Conservation (phyloP, 2,329 filamentous ascomycete genomes). For the Plenodomus lindquistii region DNA sequence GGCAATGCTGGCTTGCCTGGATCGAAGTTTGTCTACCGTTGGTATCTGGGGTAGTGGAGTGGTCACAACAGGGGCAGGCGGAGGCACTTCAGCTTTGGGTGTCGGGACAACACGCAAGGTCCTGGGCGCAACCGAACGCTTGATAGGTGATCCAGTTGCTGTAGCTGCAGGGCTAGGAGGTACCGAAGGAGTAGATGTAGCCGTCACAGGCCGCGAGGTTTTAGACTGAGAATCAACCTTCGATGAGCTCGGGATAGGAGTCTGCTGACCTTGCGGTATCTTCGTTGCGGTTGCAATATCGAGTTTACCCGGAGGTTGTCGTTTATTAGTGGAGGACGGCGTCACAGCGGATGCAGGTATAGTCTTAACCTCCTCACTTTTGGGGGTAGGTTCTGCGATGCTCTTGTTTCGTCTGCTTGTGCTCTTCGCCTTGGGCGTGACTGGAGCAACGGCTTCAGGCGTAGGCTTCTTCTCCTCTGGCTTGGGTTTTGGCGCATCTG, state of each 20-base stretch:
- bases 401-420: conserved; percentile 21
- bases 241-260: conserved; percentile 11
- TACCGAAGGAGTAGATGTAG: conserved; percentile 54
- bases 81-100: conserved; percentile 63
- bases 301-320: conserved; percentile 52
- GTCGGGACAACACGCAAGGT: conserved; percentile 72
- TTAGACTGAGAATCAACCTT: conserved; percentile 33
- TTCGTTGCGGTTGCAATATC: conserved; percentile 50
- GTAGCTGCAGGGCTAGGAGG: conserved; percentile 60
- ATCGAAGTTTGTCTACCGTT: conserved; percentile 49
- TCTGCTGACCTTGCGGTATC: conserved; percentile 21
- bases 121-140: conserved; percentile 56
- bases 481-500: conserved; percentile 5
- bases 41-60: conserved; percentile 37
- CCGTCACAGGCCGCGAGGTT: conserved; percentile 26
- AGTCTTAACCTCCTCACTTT: conserved; percentile 9
- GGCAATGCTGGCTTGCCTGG: conserved; percentile 58
- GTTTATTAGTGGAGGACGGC: conserved; percentile 28
- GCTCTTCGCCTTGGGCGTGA: conserved; percentile 22
- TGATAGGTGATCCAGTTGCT: conserved; percentile 47
- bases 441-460: conserved; percentile 18
- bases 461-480: conserved; percentile 23
- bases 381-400: conserved; percentile 13
- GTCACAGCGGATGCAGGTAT: conserved; percentile 9
- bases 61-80: conserved; percentile 42